Percentiles rank a stretch among this genome's conserved stretches.
Conservation (phyloP, 164 flowering plant genomes). For the Chloranthus sessilifolius region DNA sequence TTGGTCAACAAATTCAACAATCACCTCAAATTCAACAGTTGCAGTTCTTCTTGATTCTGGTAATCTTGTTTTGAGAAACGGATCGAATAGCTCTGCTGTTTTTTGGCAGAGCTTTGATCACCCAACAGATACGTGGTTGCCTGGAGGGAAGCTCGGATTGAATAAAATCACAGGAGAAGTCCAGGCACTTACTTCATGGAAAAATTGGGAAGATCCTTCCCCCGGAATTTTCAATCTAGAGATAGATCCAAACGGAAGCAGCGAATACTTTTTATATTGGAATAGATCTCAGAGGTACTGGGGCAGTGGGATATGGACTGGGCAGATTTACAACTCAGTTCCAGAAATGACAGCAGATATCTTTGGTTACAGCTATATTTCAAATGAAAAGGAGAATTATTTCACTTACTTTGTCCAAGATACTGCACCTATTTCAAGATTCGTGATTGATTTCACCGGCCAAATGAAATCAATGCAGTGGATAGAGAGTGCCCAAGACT, state of each 20-base stretch:
- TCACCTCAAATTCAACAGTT: background rate
- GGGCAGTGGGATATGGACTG: conserved; percentile 15
- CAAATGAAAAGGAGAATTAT: conserved; percentile 11
- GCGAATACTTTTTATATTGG: conserved; percentile 5
- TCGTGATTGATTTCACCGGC: conserved; percentile 16
- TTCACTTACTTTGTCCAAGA: conserved; percentile 8
- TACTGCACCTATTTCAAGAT: conserved; percentile 4
- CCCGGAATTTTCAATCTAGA: conserved; percentile 9
- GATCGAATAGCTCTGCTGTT: background rate
- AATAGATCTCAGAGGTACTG: conserved; percentile 12
- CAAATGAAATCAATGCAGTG: conserved; percentile 14
- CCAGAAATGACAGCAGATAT: conserved; percentile 20
- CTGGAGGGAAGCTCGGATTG: conserved; percentile 8
- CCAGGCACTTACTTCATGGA: conserved; percentile 14
- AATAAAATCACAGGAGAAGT: conserved; percentile 3
- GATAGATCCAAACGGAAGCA: conserved; percentile 1
- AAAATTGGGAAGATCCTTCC: conserved; percentile 14
- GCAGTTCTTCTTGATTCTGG: conserved; percentile 17
- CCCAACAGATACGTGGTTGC: conserved; percentile 10
- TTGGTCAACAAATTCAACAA: conserved; percentile 12
- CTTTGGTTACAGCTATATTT: conserved; percentile 13
- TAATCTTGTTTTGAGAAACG: conserved; percentile 20
- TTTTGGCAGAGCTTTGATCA: conserved; percentile 12
- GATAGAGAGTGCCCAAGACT: background rate
- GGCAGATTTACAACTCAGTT: conserved; percentile 5